Conservation (phyloP, 2,329 filamentous ascomycete species). For the Tothia fuscella region DNA sequence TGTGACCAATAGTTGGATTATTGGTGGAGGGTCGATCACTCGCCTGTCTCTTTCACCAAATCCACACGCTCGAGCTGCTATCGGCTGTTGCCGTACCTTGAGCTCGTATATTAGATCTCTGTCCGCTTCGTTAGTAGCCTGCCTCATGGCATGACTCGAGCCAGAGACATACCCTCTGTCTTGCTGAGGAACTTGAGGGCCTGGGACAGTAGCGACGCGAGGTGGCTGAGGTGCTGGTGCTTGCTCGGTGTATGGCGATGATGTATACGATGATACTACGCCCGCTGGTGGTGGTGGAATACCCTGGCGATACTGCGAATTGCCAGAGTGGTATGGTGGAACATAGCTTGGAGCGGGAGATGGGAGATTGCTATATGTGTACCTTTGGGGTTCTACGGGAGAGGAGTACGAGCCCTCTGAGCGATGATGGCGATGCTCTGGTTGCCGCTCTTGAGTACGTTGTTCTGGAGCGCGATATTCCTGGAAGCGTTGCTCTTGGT, state of each 20-base stretch:
- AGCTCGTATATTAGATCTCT: conserved; percentile 33
- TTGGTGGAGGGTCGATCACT: conserved; percentile 74
- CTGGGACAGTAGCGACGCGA: background rate
- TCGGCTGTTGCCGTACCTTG: conserved; percentile 62
- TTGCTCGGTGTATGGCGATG: background rate
- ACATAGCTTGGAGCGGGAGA: conserved; percentile 6
- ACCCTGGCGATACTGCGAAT: conserved; percentile 23
- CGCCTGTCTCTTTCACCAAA: conserved; percentile 73
- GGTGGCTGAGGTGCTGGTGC: conserved; percentile 3
- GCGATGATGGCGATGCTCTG: conserved; percentile 5
- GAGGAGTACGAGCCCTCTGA: conserved; percentile 4
- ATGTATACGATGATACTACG: background rate
- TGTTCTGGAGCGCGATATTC: background rate
- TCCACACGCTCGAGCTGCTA: conserved; percentile 67
- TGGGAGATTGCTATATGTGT: conserved; percentile 6
- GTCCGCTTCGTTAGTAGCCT: conserved; percentile 2
- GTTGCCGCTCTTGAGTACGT: background rate
- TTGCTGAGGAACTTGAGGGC: conserved; percentile 3
- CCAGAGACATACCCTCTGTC: no score
- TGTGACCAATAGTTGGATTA: conserved; percentile 59
- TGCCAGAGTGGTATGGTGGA: conserved; percentile 8
- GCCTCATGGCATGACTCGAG: no score
- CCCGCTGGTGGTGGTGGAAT: background rate
- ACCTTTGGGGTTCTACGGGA: conserved; percentile 5
- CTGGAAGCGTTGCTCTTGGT: no score